Conservation (phyloP, 805 yeast species). For the Candida maesae region DNA sequence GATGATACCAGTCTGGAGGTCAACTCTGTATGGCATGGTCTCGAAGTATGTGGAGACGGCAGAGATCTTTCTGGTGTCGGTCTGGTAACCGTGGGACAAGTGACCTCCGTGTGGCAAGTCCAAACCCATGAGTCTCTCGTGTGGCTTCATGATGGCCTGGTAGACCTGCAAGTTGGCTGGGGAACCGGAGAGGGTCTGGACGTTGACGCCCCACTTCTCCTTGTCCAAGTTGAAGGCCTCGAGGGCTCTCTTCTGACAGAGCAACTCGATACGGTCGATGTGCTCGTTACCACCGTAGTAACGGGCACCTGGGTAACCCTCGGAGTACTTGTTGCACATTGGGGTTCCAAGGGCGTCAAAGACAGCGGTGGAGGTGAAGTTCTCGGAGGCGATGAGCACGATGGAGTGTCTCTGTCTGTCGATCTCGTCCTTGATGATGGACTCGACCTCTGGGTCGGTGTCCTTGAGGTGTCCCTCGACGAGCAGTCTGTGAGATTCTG, state of each 20-base stretch:
- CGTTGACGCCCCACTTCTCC: constrained; percentile 96
- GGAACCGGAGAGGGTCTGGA: constrained; percentile 93
- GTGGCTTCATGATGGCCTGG: constrained; percentile 91
- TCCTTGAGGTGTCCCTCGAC: constrained; percentile 55
- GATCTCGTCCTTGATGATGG: constrained; percentile 72
- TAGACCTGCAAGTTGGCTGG: constrained; percentile 98
- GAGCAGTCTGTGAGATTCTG: constrained; percentile 60
- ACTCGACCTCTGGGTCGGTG: constrained; percentile 81
- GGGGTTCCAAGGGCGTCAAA: constrained; percentile 93
- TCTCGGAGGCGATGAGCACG: constrained; percentile 91
- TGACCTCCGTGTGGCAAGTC: constrained; percentile 99
- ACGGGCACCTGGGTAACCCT: constrained; percentile 97
- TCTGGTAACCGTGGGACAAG: constrained; percentile 97
- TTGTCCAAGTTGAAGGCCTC: constrained; percentile 79
- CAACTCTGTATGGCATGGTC: constrained; percentile 97
- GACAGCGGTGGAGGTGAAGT: constrained; percentile 92
- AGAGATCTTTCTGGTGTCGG: constrained; percentile 88
- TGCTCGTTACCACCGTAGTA: constrained; percentile 97
- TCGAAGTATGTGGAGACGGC: constrained; percentile 95
- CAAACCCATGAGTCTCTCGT: constrained; percentile 96
- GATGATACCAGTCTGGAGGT: constrained; percentile 87
- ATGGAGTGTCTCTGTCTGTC: constrained; percentile 88
- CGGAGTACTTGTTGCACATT: constrained; percentile 97
- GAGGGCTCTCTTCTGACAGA: constrained; percentile 92
- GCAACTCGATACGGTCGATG: constrained; percentile 84